Base-by-base conservation (phyloP, 192 early-diverging fungal species). In the Backusella circina region DNA sequence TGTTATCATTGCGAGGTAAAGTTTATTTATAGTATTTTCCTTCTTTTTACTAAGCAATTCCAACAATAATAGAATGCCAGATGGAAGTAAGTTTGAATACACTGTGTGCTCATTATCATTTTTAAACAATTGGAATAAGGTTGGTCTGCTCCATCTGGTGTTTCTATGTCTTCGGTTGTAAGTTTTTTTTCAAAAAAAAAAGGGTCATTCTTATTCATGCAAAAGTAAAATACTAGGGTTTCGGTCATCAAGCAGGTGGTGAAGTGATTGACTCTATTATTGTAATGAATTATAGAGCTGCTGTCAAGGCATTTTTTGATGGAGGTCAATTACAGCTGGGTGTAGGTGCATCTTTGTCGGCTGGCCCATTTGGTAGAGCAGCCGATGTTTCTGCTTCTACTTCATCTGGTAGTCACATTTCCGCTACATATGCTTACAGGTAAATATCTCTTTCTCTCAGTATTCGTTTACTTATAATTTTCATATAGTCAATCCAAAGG, bases 381-480 rank as follows among this genome's bases (percentile, higher is more conserved):
- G 73, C 67, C 12, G 77, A 79, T 16, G n/a, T 79, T 0, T 37
- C 72, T 13, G 77, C 77, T 5, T 47, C 66, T 7, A 39, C 72
- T 30, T 50, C 61, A 16, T 70, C 32, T 26, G 44, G 13, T 7
- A 51, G 33, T 10, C 67, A 79, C 64, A 31, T 79, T 28, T 67
- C 77, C 0, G 77, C 73, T 26, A 79, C 77, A 1, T 79, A 79
- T 69, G 66, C 77, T 18, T 79, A 79, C 18, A 77, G 76, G 76
- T 77, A 77, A 72, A 1, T 8, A 78, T 93, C 93, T 9, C 87
- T 96, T 73, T 96, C 93, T 87, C 93, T 91, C 21, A 94, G 65
- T 54, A 76, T 26, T 83, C 85, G 18, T 65, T 85, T 73, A 75
- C 81, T 73, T 83, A 67, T 51, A 18, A 12, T 21, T 3, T 51